Evolutionary conservation across 495 filamentous ascomycete genomes (phyloP), one percentile per base, ranked within the genome.

Genomic region (Talaromyces wortmannii): DNA sequence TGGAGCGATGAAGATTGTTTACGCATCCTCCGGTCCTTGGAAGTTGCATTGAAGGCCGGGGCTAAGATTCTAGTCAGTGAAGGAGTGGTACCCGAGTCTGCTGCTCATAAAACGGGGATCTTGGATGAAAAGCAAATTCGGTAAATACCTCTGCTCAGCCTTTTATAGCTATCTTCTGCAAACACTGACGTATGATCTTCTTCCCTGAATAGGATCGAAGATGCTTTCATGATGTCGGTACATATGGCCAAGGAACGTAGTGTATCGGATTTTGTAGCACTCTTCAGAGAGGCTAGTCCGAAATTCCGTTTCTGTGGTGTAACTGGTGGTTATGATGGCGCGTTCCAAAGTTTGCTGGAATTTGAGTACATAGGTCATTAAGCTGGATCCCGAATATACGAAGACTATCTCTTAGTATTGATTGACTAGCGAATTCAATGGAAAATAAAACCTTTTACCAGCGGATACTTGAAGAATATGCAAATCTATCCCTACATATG

Each of bases 1-100:
- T 79, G 74, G 70, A 65, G 67, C 13, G 74, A 77, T 48, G 55
- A 60, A 3, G 59, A 67, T 30, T 69, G 60, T 43, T 10, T 59
- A 3, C 45, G 57, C 5, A 78, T 77, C 32, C 59, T 77, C 15
- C 61, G 64, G 50, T 71, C 70, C 49, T 59, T 84, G 15, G 71
- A 82, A 36, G 80, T 80, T 5, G 78, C 79, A 0, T 65, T 86
- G 18, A 83, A 80, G 61, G 69, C 70, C 2, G 79, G 79, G 50
- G 73, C 80, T 7, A 70, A 60, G n/a, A 55, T 68, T 42, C 44
- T 72, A 18, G 58, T 72, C n/a, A 65, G 61, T 56, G 70, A 73
- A 16, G 62, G 57, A 17, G 58, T 70, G 11, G 40, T 67, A 36
- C 66, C 69, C 2, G 53, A 63, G 17, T 56, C 66, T 16, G 55